Base-by-base conservation (phyloP, 2,329 filamentous ascomycete species). In the Colletotrichum paranaense region DNA sequence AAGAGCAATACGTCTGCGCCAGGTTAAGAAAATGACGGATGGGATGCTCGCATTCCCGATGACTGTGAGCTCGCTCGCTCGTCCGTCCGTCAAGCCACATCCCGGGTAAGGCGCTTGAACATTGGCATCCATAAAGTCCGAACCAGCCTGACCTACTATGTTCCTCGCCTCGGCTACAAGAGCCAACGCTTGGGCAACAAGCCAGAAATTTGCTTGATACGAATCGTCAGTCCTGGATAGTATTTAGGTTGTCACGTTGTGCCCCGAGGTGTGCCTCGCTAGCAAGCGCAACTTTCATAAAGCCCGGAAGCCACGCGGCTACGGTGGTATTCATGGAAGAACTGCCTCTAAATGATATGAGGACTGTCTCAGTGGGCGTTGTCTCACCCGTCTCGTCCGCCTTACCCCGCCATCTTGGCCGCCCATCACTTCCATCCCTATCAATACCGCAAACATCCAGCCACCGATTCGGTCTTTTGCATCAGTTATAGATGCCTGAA, bases 331-430 rank as follows among this genome's bases (percentile, higher is more conserved):
- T 58, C 35, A 12, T 28, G 57, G 19, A 65, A 55, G 24, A 42
- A 35, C 52, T 56, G n/a, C 28, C 22, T 65, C 70, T 26, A 69
- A 64, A 69, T 70, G 66, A 69, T 64, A 49, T 62, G 46, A 73
- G 67, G 67, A 55, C 60, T 52, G 65, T 55, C 46, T 73, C 22
- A 24, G 46, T 35, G 46, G 8, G 8, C 28, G 19, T 35, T 65
- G 49, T 28, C 62, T 56, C 55, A 38, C 59, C 30, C 56, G 28
- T 49, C 55, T 60, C 32, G 59, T 30, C 53, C 30, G 55, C 32
- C 52, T 69, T 56, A 49, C 59, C 69, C 66, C 70, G 59, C 70
- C 70, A 60, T 72, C 66, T 64, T 69, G 55, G 53, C 30, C 55
- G 62, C 32, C 26, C 63, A 60, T 67, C 67, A 38, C 67, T 71